A percentile compares a stretch with the other conserved stretches of the same genome.
Evolutionary conservation across 164 flowering plant genomes (phyloP).

Genomic region (Litsea cubeba): DNA sequence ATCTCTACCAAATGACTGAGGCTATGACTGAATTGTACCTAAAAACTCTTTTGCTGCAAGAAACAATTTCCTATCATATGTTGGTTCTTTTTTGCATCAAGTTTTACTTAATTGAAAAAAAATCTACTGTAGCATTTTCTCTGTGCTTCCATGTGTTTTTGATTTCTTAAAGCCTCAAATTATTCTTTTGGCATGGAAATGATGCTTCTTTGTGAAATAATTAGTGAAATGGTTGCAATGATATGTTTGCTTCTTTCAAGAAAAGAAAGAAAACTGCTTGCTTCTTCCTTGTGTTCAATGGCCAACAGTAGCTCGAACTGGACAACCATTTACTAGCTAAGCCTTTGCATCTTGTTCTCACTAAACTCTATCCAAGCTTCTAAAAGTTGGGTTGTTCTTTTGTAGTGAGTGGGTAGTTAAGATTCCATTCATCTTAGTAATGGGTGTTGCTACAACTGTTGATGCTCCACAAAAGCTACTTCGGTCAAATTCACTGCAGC

Average conservation of each 20-base stretch:
- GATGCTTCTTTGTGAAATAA: not conserved
- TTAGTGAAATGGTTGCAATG: not conserved
- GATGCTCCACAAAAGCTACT: slow-evolving; percentile 63
- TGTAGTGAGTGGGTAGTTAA: slow-evolving; percentile 78
- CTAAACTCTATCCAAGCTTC: not conserved
- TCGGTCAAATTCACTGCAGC: slow-evolving; percentile 45
- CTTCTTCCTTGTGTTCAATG: not conserved
- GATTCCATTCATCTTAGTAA: slow-evolving; percentile 66
- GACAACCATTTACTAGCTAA: not conserved
- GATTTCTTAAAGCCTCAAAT: not conserved
- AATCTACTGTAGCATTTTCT: too few species aligned
- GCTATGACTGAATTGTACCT: not conserved
- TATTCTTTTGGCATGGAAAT: not conserved
- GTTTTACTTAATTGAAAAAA: too few species aligned
- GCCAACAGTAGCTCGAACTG: not conserved
- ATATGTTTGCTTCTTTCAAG: not conserved
- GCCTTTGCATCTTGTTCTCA: not conserved
- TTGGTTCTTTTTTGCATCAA: too few species aligned
- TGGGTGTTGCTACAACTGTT: slow-evolving; percentile 81
- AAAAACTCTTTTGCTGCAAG: not conserved
- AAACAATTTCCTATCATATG: not conserved
- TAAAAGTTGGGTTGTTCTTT: slow-evolving; percentile 2
- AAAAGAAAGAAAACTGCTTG: not conserved
- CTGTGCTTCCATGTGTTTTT: not conserved
- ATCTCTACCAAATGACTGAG: not conserved